Conservation (phyloP, 179 eudicot species). For the Beta macrorhiza region DNA sequence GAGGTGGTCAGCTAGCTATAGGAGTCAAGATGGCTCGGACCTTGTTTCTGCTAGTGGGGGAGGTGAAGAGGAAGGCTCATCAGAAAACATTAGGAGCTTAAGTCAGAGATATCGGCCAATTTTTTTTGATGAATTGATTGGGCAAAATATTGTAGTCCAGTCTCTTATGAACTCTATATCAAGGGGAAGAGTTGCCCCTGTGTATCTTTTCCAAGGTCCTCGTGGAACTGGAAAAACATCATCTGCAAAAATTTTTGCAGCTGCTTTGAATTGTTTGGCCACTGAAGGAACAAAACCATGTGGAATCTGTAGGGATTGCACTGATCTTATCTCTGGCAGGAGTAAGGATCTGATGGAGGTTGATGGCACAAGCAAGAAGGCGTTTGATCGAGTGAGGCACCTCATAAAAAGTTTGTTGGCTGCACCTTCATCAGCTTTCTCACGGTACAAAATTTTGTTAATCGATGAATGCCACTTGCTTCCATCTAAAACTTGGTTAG, state of each 20-base stretch:
- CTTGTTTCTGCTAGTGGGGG: slow-evolving; percentile 51
- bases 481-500: slow-evolving; percentile 80
- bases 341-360: slow-evolving; percentile 62
- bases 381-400: slow-evolving; percentile 54
- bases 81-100: slow-evolving; percentile 67
- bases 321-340: slow-evolving; percentile 73
- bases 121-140: slow-evolving; percentile 86
- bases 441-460: slow-evolving; percentile 56
- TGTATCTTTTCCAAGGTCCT: slow-evolving; percentile 96
- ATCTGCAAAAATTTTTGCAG: slow-evolving; percentile 75
- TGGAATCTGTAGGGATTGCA: slow-evolving; percentile 85
- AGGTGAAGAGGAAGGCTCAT: slow-evolving; percentile 55
- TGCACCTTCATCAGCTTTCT: slow-evolving; percentile 50
- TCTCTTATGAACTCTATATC: slow-evolving; percentile 73
- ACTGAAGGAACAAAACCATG: slow-evolving; percentile 80
- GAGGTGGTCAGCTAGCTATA: slow-evolving; percentile 87
- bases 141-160: slow-evolving; percentile 80
- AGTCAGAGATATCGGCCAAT: slow-evolving; percentile 88
- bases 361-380: slow-evolving; percentile 71
- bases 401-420: slow-evolving; percentile 52
- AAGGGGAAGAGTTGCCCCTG: slow-evolving; percentile 73
- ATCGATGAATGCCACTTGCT: slow-evolving; percentile 89
- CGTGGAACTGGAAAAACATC: slow-evolving; percentile 98
- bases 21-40: slow-evolving; percentile 75
- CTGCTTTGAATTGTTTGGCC: slow-evolving; percentile 92